Evolutionary conservation across 2,329 filamentous ascomycete genomes (phyloP).

Genomic region (Elsinoe arachidis): DNA sequence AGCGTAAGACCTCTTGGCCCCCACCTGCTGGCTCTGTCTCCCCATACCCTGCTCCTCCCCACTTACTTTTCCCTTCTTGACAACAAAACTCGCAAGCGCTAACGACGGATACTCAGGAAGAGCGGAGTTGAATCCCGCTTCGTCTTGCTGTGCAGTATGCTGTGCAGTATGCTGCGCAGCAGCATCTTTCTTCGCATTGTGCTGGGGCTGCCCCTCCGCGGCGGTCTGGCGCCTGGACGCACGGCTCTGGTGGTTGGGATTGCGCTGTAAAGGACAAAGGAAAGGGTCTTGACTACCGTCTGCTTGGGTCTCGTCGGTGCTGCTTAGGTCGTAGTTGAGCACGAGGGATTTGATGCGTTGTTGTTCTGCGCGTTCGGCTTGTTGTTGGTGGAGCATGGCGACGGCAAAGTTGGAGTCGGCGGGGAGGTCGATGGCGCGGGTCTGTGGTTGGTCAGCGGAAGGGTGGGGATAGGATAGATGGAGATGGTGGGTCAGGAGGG

Average conservation of each 20-base stretch:
- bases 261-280: slow-evolving; percentile 35
- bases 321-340: slow-evolving; percentile 87
- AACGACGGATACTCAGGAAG: neutral
- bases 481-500: too few species aligned
- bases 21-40: neutral
- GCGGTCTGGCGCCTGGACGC: slow-evolving; percentile 31
- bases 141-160: neutral
- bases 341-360: slow-evolving; percentile 98
- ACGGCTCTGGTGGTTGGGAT: slow-evolving; percentile 42
- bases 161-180: neutral
- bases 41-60: neutral
- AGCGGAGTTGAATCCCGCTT: slow-evolving; percentile 12
- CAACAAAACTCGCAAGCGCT: neutral
- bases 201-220: neutral
- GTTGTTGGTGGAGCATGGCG: slow-evolving; percentile 91
- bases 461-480: slow-evolving; percentile 8
- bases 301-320: slow-evolving; percentile 58
- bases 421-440: slow-evolving; percentile 79
- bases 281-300: slow-evolving; percentile 55
- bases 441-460: slow-evolving; percentile 44
- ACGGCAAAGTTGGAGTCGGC: slow-evolving; percentile 91
- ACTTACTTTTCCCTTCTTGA: neutral
- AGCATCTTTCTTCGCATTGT: too few species aligned
- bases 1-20: neutral
- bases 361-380: slow-evolving; percentile 91